Percentiles rank a stretch among this genome's conserved stretches.
These are phyloP conservation scores for Durotheca rogersii DNA, from an alignment of 495 filamentous ascomycete species.

Conservation along the genomic window DNA sequence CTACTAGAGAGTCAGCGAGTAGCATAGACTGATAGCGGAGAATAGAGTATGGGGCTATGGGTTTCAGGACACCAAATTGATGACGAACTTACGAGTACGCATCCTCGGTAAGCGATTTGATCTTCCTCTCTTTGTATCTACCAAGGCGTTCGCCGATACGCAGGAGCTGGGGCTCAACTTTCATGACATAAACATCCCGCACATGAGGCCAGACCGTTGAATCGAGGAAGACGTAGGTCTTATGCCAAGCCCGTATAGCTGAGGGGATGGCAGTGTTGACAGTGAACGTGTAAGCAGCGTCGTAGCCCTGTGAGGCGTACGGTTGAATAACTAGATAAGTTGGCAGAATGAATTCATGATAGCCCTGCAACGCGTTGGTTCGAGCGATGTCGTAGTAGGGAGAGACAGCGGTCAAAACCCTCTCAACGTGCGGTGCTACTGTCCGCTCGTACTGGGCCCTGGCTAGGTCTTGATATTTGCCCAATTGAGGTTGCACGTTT, in stretches of 20 bases:
- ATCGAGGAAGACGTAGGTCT: conserved; percentile 65
- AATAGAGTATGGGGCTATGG: not conserved
- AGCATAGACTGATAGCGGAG: conserved; percentile 19
- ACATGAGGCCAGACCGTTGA: conserved; percentile 77
- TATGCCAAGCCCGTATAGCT: conserved; percentile 65
- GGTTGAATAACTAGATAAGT: conserved; percentile 70
- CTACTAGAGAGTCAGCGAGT: conserved; percentile 13
- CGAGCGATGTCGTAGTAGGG: conserved; percentile 73
- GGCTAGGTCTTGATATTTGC: conserved; percentile 58
- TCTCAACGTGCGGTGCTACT: conserved; percentile 73
- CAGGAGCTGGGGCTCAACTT: conserved; percentile 92
- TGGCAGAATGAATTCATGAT: conserved; percentile 71
- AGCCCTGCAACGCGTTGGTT: conserved; percentile 61
- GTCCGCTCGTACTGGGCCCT: conserved; percentile 65
- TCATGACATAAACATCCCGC: conserved; percentile 77
- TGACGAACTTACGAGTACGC: conserved; percentile 22
- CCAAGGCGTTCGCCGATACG: conserved; percentile 89
- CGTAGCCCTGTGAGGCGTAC: conserved; percentile 70
- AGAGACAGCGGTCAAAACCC: conserved; percentile 51
- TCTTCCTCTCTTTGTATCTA: conserved; percentile 55
- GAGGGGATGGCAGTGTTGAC: conserved; percentile 72
- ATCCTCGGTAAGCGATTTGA: conserved; percentile 20
- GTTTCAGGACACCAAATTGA: not conserved
- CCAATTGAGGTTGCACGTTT: conserved; percentile 70
- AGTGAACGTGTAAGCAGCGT: conserved; percentile 63